Base-by-base conservation (phyloP, 495 filamentous ascomycete genomes). In the Aspergillus sclerotioniger region DNA sequence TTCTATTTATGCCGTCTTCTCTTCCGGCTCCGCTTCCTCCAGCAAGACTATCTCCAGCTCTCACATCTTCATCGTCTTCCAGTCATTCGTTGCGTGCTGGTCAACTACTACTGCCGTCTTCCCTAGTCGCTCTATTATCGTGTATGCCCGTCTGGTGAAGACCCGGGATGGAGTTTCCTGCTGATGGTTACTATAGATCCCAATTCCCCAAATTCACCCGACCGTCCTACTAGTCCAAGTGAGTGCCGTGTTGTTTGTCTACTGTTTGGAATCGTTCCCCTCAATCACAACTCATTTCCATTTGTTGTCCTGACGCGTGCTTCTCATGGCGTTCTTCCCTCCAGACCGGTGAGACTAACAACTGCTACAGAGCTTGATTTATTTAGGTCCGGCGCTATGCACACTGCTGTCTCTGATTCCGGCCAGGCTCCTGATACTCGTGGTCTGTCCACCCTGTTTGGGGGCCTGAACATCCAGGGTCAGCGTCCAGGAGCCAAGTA, bases 381-480 rank as follows among this genome's bases (percentile, higher is more conserved):
- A 63, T 54, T 55, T 47, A 61, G 58, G 47, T 43, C 43, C 21
- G 33, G 28, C 66, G 72, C 58, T 58, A 72, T 72, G 77, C 76
- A 68, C 67, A 28, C 37, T 45, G 52, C 61, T 70, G 72, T 71
- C 68, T 56, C 72, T 47, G 69, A 76, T 17, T 67, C 71, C 46
- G 62, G 60, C 57, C 73, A 69, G 47, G 53, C 52, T 46, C 51
- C 60, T 31, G 61, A 58, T 53, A 56, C 51, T 19, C 31, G 51
- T 28, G 57, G 51, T 17, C 29, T 71, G 47, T 32, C 67, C 31
- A 60, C 65, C 31, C 45, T 69, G 8, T 65, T 69, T 39, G 49
- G 60, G 19, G 57, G 60, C 15, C 17, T 73, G 50, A 70, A 60
- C 44, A 19, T 68, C 25, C 71, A 71, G 29, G 68, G 56, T 20